Base-by-base conservation (phyloP, 1,139 yeast species). In the Protomyces inouyei region DNA sequence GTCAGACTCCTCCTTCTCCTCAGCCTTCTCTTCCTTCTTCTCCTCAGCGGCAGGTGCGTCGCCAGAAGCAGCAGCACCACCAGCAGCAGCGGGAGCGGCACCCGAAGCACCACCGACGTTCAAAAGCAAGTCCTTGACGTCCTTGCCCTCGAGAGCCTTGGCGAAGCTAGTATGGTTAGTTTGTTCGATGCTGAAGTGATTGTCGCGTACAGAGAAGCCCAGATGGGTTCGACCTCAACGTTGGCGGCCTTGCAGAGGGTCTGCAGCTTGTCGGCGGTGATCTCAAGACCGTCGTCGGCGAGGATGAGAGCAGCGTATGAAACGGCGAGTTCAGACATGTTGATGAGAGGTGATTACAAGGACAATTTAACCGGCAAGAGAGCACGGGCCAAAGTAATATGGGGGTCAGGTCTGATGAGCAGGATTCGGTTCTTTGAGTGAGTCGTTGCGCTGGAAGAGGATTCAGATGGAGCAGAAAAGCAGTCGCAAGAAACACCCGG, bases 131-230 rank as follows among this genome's bases (percentile, higher is more conserved):
- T 88, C 92, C 86, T 92, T 92, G 79, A 93, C 82, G 85, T 92
- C 85, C 84, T 89, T 88, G 79, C 97, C 97, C 81, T 87, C 96
- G 77, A 93, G 85, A 78, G 98, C 98, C 84, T 89, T 88, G 76
- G 98, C 95, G 83, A 83, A 93, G 76, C 43, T 38, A 38, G 43
- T 14, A 38, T 38, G 43, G 43, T 38, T 16, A 38, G 43, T 16
- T 14, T 38, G 43, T 2, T 14, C 18, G 16, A 6, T 3, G 43
- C 3, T 5, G 3, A 88, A 5, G 2, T 38, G n/a, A 14, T 1
- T 9, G 43, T 14, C 8, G 10, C 43, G 14, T 38, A 38, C 21
- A 85, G 76, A 89, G 91, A 77, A 96, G 89, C 97, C 98, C 82
- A 70, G 77, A 81, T 83, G 75, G 81, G 77, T 77, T 91, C 97